Base-by-base conservation (phyloP, 371 early-diverging fungal genomes). In the Conidiobolus coronatus region DNA sequence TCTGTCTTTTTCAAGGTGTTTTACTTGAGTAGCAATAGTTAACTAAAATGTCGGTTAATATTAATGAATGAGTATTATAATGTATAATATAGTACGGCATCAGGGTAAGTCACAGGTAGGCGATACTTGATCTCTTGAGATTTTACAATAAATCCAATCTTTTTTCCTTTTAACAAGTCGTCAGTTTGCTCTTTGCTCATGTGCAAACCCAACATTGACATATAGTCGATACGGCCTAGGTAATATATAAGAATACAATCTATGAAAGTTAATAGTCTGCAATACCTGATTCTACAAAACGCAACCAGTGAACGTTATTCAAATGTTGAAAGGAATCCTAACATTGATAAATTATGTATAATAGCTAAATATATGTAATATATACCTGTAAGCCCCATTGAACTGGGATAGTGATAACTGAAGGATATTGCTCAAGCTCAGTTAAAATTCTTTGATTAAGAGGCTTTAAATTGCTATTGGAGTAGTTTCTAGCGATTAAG, bases 251-350 rank as follows among this genome's bases (percentile, higher is more conserved):
- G 34, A 3, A 3, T 7, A 7, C 14, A 45, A 36, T n/a, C n/a
- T n/a, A n/a, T n/a, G n/a, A n/a, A n/a, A n/a, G n/a, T n/a, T n/a
- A n/a, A n/a, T n/a, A n/a, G n/a, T n/a, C n/a, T n/a, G n/a, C n/a
- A 13, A n/a, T 39, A 47, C 48, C 40, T 20, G 40, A 37, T 37
- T 47, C 39, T 23, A 47, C 39, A 11, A 47, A 39, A 11, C 48
- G 48, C 22, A 47, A 21, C 48, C 48, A 47, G 15, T 47, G 23
- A 13, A 47, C 48, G 17, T 47, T 47, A 40, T 47, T 47, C 8
- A 47, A 15, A 40, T 47, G 48, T 40, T 37, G 15, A 47, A 47
- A 47, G 13, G 48, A 9, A 40, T 39, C 48, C 48, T 39, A 39
- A 47, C 9, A 38, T 11, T 6, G 3, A 42, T 42, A 9, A 21